Conservation (phyloP, 139 green algal species). For the Astrephomene gubernaculifera region DNA sequence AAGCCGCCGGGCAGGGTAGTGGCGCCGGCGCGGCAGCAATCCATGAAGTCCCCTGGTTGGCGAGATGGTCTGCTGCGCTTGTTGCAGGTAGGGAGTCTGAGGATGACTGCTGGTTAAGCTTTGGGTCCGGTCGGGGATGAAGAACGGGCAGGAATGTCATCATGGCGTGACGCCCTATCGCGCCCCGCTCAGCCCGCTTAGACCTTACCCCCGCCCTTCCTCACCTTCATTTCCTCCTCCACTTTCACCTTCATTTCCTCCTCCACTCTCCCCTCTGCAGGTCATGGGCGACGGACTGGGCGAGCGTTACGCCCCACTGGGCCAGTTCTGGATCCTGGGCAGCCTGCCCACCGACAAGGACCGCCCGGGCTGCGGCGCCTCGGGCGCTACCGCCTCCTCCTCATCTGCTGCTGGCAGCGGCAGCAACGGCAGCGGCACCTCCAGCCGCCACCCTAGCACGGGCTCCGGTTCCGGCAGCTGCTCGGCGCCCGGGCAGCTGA, state of each 20-base stretch:
- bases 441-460: background rate
- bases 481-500: background rate
- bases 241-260: background rate
- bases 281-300: conserved; percentile 24
- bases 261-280: background rate
- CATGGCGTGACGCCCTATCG: too few species aligned
- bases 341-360: background rate
- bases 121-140: background rate
- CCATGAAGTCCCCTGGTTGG: background rate
- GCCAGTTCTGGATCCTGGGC: conserved; percentile 32
- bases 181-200: too few species aligned
- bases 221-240: background rate
- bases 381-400: background rate
- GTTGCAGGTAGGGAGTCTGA: conserved; percentile 2
- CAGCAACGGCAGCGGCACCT: background rate
- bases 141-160: too few species aligned
- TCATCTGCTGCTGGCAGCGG: background rate
- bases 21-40: background rate
- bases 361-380: background rate
- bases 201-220: too few species aligned
- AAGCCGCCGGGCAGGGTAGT: background rate
- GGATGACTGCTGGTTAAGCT: background rate
- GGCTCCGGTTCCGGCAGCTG: too few species aligned
- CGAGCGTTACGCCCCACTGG: conserved; percentile 25
- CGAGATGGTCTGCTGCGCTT: conserved; percentile 14